These are phyloP conservation scores for Verticillium albo-atrum DNA, from an alignment of 2,329 filamentous ascomycete genomes.

Conservation along the genomic window DNA sequence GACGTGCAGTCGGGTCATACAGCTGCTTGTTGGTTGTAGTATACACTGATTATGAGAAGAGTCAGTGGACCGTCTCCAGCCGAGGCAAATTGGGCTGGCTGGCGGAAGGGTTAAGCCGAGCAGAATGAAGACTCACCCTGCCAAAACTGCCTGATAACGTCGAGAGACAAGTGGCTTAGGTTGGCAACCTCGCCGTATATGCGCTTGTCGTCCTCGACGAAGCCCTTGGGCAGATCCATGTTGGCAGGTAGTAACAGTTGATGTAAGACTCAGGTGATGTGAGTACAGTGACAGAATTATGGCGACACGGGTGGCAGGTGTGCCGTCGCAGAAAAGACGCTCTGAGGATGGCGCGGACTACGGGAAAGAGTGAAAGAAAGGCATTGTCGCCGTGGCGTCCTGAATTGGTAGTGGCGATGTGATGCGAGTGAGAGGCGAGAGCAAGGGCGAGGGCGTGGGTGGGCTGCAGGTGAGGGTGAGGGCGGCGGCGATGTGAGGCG, in stretches of 20 bases:
- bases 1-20: conserved; percentile 57
- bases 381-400: neutral
- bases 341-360: neutral
- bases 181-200: conserved; percentile 11
- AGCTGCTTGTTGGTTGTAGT: conserved; percentile 55
- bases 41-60: conserved; percentile 40
- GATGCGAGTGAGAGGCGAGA: neutral
- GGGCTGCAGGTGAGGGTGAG: neutral
- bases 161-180: conserved; percentile 9
- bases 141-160: conserved; percentile 12
- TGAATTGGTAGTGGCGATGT: neutral
- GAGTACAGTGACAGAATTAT: neutral
- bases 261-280: neutral
- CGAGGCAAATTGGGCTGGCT: neutral
- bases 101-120: neutral
- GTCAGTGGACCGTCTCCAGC: neutral
- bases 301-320: neutral
- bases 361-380: neutral
- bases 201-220: conserved; percentile 13
- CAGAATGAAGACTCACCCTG: conserved; percentile 8
- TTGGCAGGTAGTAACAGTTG: neutral
- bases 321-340: neutral
- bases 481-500: neutral
- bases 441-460: too few relatives aligned
- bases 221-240: conserved; percentile 14